Conservation (phyloP, 345 rosid genomes). For the Sonneratia caseolaris region DNA sequence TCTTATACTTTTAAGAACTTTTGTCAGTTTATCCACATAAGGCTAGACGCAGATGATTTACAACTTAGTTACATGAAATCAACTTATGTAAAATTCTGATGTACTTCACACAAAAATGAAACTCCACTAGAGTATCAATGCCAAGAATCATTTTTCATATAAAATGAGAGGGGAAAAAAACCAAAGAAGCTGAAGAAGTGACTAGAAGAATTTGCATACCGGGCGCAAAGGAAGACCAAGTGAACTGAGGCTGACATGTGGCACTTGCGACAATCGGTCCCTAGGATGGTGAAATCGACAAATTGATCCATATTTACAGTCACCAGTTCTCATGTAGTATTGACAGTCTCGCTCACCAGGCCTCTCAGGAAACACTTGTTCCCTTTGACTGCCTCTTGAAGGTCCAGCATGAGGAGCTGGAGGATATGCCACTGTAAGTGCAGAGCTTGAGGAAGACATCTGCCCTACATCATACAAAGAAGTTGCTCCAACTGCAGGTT, state of each 20-base stretch:
- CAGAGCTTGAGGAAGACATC: constrained; percentile 61
- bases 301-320: constrained; percentile 81
- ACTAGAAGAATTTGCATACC: constrained; percentile 32
- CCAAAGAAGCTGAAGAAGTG: background rate
- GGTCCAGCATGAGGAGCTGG: constrained; percentile 33
- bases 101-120: background rate
- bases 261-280: constrained; percentile 45
- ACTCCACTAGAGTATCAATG: background rate
- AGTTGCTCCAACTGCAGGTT: constrained; percentile 63
- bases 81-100: background rate
- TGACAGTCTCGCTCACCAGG: constrained; percentile 90
- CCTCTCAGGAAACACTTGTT: constrained; percentile 82
- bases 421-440: constrained; percentile 48
- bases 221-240: constrained; percentile 86
- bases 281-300: constrained; percentile 92
- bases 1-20: background rate
- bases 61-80: background rate
- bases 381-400: constrained; percentile 50
- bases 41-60: background rate
- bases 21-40: background rate
- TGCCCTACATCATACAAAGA: constrained; percentile 62
- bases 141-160: background rate
- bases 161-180: background rate
- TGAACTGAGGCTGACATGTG: constrained; percentile 58
- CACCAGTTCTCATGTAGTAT: constrained; percentile 77